These are phyloP conservation scores for Suillus bovinus DNA, from an alignment of 768 basidiomycete genomes.

Conservation along the genomic window DNA sequence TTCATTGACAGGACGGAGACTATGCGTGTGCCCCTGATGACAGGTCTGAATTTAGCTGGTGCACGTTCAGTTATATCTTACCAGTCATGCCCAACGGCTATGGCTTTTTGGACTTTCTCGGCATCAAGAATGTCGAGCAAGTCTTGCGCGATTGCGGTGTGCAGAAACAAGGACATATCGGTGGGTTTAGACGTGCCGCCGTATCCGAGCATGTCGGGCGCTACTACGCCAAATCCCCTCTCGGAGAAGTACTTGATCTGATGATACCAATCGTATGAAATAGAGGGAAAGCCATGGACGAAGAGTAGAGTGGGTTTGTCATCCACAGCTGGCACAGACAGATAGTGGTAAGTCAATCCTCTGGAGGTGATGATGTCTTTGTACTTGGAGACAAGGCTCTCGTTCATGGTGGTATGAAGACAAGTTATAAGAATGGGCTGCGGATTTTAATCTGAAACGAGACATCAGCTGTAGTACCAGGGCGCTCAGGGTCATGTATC, in stretches of 20 bases:
- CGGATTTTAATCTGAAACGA: neutral
- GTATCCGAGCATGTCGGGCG: constrained; percentile 49
- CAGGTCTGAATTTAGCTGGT: neutral
- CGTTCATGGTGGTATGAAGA: constrained; percentile 19
- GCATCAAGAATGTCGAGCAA: constrained; percentile 40
- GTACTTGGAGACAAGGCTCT: constrained; percentile 29
- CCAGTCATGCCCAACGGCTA: constrained; percentile 46
- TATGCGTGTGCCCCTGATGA: constrained; percentile 36
- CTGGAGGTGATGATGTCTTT: constrained; percentile 34
- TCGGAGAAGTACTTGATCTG: constrained; percentile 40
- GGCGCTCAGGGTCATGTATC: neutral
- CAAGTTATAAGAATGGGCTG: neutral
- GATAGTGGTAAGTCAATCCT: constrained; percentile 39
- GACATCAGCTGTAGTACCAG: neutral
- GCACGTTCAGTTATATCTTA: constrained; percentile 8
- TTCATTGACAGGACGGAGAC: constrained; percentile 38
- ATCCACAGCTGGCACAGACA: constrained; percentile 24
- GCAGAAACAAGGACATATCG: constrained; percentile 28
- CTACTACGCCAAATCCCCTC: constrained; percentile 44
- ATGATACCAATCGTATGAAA: constrained; percentile 43
- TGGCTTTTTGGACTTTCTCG: constrained; percentile 32
- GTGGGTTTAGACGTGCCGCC: constrained; percentile 46
- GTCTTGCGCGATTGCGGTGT: constrained; percentile 31
- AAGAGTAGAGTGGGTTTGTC: constrained; percentile 42
- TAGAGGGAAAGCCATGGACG: constrained; percentile 46